Conservation (phyloP, 192 early-diverging fungal species). For the Rhizophagus sp. region DNA sequence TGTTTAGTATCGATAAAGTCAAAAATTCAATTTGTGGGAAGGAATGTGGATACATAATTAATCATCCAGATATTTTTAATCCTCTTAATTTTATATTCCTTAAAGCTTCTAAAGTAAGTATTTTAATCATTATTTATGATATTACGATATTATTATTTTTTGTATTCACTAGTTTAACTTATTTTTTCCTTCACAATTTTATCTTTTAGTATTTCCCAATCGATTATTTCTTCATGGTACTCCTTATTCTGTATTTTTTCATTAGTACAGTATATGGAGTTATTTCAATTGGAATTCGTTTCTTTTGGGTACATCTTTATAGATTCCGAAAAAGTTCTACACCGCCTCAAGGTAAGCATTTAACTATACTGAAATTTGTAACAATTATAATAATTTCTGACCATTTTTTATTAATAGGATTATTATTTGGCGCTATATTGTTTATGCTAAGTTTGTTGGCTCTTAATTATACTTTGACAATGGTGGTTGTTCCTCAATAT, state of each 20-base stretch:
- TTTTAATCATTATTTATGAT: neutral
- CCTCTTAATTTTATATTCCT: conserved; percentile 57
- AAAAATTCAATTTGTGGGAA: conserved; percentile 52
- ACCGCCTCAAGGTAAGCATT: conserved; percentile 47
- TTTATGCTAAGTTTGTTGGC: conserved; percentile 56
- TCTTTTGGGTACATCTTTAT: conserved; percentile 58
- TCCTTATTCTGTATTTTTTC: conserved; percentile 56
- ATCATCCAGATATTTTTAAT: conserved; percentile 50
- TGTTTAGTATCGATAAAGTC: conserved; percentile 51
- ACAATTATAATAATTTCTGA: neutral
- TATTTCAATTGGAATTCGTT: conserved; percentile 55
- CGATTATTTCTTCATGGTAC: conserved; percentile 55
- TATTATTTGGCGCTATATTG: conserved; percentile 52
- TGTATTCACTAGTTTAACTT: neutral
- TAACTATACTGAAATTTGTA: neutral
- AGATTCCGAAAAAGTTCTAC: conserved; percentile 49
- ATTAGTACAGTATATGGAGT: conserved; percentile 54
- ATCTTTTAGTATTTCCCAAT: conserved; percentile 50
- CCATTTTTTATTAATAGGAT: conserved; percentile 4
- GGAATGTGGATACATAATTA: conserved; percentile 57
- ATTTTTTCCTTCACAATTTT: neutral
- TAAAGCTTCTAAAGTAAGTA: conserved; percentile 46
- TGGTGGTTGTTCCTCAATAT: conserved; percentile 60
- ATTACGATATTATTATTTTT: neutral
- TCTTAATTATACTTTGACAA: conserved; percentile 55